Percentiles rank a stretch among this genome's conserved stretches.
Conservation (phyloP, 192 early-diverging fungal genomes). For the Coemansia sp. region DNA sequence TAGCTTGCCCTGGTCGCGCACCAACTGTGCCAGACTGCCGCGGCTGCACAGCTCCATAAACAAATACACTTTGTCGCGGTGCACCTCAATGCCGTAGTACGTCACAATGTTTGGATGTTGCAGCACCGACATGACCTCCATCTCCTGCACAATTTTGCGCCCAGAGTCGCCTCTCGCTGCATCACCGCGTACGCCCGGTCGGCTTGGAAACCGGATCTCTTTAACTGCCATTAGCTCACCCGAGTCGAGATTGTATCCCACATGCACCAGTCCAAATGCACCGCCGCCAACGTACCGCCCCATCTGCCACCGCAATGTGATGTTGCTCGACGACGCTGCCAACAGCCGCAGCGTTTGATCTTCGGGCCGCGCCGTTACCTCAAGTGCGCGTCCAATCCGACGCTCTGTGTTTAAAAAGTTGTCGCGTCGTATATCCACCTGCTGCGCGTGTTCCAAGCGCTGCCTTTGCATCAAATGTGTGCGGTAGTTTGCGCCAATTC, state of each 20-base stretch:
- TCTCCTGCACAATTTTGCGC: slow-evolving; percentile 81
- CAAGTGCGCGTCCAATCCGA: slow-evolving; percentile 71
- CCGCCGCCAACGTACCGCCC: slow-evolving; percentile 82
- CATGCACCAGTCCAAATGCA: slow-evolving; percentile 83
- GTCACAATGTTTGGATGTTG: slow-evolving; percentile 86
- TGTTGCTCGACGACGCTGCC: slow-evolving; percentile 70
- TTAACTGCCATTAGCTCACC: slow-evolving; percentile 90
- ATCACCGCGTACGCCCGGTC: slow-evolving; percentile 31
- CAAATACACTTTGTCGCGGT: slow-evolving; percentile 80
- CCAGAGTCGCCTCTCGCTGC: slow-evolving; percentile 14
- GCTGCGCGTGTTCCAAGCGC: slow-evolving; percentile 33
- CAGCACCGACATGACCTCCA: slow-evolving; percentile 87
- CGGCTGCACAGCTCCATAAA: slow-evolving; percentile 92
- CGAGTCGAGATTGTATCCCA: slow-evolving; percentile 78
- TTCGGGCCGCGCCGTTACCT: slow-evolving; percentile 66
- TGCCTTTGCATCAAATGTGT: slow-evolving; percentile 40
- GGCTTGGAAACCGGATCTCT: slow-evolving; percentile 79
- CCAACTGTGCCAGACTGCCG: slow-evolving; percentile 66
- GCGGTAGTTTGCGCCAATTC: slow-evolving; percentile 39
- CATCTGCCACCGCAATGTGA: slow-evolving; percentile 84
- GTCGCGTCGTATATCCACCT: slow-evolving; percentile 35
- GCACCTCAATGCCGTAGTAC: slow-evolving; percentile 90
- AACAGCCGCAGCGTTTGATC: slow-evolving; percentile 76
- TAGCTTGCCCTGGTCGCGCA: slow-evolving; percentile 74
- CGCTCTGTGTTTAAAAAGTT: slow-evolving; percentile 18